Conservation (phyloP, 306 rosid genomes). For the Sphenostylis stenocarpa region DNA sequence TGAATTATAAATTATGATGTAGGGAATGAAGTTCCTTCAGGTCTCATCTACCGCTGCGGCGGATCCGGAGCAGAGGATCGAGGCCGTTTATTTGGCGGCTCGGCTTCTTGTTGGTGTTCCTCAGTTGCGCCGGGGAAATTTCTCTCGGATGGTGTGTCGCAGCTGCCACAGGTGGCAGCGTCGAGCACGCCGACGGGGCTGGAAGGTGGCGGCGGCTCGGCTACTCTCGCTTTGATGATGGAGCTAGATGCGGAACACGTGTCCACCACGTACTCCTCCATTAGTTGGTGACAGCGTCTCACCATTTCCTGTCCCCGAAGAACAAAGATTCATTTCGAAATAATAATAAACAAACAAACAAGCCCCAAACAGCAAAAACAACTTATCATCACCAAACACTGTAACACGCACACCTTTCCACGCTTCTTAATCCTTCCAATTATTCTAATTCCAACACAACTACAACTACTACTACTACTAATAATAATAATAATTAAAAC, state of each 20-base stretch:
- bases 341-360: background rate
- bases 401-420: conserved; percentile 37
- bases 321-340: conserved; percentile 31
- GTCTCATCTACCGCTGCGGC: conserved; percentile 39
- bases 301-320: conserved; percentile 65
- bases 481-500: background rate
- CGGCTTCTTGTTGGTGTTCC: conserved; percentile 5
- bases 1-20: background rate
- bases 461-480: background rate
- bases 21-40: background rate
- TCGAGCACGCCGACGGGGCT: conserved; percentile 80
- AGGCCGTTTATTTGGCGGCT: conserved; percentile 47
- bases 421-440: conserved; percentile 28
- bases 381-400: background rate
- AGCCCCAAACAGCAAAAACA: background rate
- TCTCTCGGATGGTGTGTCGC: conserved; percentile 54
- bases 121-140: conserved; percentile 18
- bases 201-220: conserved; percentile 44
- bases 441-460: background rate
- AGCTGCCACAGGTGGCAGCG: conserved; percentile 57
- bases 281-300: conserved; percentile 83
- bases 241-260: conserved; percentile 47
- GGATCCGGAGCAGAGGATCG: conserved; percentile 44
- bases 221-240: conserved; percentile 12
- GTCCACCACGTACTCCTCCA: conserved; percentile 66